Base-by-base conservation (phyloP, 805 yeast species). In the Martiniozyma abietophila region DNA sequence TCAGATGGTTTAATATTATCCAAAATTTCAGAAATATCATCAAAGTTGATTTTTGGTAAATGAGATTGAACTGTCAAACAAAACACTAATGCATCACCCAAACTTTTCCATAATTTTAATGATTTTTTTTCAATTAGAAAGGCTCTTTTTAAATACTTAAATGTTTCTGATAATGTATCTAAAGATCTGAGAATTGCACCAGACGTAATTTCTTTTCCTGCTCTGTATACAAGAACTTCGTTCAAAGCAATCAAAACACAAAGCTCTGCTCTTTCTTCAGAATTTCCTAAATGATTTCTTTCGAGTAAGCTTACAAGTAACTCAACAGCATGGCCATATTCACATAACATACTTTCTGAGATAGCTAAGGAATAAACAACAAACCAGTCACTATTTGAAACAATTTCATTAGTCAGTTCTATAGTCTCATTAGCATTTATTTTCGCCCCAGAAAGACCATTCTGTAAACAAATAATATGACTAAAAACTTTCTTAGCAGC, bases 401-500 rank as follows among this genome's bases (percentile, higher is more conserved):
- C 35, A 31, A 42, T 42, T 7, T 33, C 43, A 12, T 12, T n/a
- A 4, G 42, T 42, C 4, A 42, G 34, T 23, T 28, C 39, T 21
- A 16, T 18, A 14, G 28, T 27, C 18, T 18, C 25, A 6, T 25
- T 31, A 24, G 16, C 25, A 1, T 21, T 25, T 6, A 7, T 11
- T 9, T 18, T 12, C 3, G 29, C 28, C n/a, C n/a, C n/a, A n/a
- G n/a, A n/a, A 12, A 29, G n/a, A 1, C 59, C 56, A 0, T 71
- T 66, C 21, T 72, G 69, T 5, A 80, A 45, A 25, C 65, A 65
- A 29, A 74, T 48, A 0, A 88, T 84, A 38, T 75, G 76, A 20
- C 62, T 64, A 47, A 86, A 81, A 1, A 92, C 96, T 54, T 82
- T 86, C 8, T 71, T 64, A 0, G 95, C 84, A 3, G 97, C 94